phyloP scores from a whole-genome alignment of 306 rosid species.

The Sindora glabra region DNA sequence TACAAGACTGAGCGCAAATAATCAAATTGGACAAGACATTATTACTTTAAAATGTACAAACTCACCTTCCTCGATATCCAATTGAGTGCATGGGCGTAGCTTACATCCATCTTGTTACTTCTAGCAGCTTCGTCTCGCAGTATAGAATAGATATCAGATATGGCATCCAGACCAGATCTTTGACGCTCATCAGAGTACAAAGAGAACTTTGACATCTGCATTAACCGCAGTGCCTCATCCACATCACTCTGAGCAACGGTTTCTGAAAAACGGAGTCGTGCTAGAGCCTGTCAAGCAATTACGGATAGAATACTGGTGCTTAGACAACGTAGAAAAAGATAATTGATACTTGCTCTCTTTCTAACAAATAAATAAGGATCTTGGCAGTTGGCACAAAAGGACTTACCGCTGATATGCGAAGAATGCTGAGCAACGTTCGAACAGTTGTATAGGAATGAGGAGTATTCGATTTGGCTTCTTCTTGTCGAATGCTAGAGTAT shows the following conservation, averaged over 20 bases:
- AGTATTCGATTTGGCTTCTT: constrained; percentile 80
- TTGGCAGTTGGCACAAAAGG: no score
- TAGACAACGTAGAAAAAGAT: no score
- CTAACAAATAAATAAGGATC: no score
- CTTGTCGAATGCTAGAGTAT: constrained; percentile 87
- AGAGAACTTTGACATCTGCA: constrained; percentile 99
- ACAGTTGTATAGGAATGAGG: constrained; percentile 97
- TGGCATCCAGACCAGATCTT: constrained; percentile 94
- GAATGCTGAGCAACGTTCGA: constrained; percentile 95
- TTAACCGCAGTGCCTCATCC: constrained; percentile 86
- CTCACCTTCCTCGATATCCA: no score
- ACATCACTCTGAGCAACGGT: no score
- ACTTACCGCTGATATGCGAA: constrained; percentile 93
- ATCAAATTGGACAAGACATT: no score
- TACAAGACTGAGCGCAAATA: no score
- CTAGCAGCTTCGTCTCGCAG: constrained; percentile 92
- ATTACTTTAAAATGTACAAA: no score
- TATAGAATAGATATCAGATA: constrained; percentile 92
- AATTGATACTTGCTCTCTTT: no score
- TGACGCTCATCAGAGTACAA: constrained; percentile 90
- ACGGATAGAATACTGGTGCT: no score
- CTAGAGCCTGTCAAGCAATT: constrained; percentile 70
- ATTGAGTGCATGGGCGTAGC: no score
- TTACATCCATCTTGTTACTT: constrained; percentile 59
- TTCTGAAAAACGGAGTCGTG: constrained; percentile 87